Conservation (phyloP, 2,329 filamentous ascomycete species). For the Pezicula neosporulosa region DNA sequence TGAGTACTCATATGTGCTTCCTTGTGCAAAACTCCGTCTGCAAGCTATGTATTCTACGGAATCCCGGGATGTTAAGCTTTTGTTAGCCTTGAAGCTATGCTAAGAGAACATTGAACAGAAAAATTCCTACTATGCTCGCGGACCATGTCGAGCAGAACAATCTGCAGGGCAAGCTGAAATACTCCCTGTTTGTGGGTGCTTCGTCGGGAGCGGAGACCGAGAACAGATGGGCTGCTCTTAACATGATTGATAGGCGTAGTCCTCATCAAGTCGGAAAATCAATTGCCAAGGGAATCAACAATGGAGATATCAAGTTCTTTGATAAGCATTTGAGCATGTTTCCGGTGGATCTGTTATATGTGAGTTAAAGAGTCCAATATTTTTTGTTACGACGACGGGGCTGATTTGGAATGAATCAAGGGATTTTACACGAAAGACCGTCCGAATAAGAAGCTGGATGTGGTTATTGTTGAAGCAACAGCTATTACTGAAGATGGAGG, state of each 20-base stretch:
- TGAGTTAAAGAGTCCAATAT: constrained; percentile 31
- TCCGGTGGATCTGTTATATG: constrained; percentile 79
- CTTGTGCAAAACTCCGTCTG: background rate
- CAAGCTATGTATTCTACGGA: background rate
- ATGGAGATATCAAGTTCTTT: constrained; percentile 85
- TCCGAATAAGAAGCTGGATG: constrained; percentile 68
- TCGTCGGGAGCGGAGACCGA: constrained; percentile 83
- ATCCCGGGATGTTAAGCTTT: background rate
- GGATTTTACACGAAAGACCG: constrained; percentile 83
- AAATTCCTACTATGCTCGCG: constrained; percentile 77
- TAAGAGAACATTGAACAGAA: constrained; percentile 45
- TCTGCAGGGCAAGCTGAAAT: constrained; percentile 79
- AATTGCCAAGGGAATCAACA: constrained; percentile 87
- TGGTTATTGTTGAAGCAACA: constrained; percentile 80
- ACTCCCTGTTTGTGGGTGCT: constrained; percentile 86
- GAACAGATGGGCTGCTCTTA: constrained; percentile 82
- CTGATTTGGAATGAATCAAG: constrained; percentile 30
- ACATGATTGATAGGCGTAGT: constrained; percentile 85
- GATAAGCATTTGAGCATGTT: constrained; percentile 96
- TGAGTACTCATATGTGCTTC: background rate
- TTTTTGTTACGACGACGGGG: background rate
- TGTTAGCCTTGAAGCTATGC: background rate
- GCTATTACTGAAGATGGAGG: constrained; percentile 87
- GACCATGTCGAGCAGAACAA: constrained; percentile 87
- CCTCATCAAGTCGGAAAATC: constrained; percentile 90